These are phyloP conservation scores for Fibroporia radiculosa DNA, from an alignment of 768 basidiomycete genomes.

Conservation along the genomic window DNA sequence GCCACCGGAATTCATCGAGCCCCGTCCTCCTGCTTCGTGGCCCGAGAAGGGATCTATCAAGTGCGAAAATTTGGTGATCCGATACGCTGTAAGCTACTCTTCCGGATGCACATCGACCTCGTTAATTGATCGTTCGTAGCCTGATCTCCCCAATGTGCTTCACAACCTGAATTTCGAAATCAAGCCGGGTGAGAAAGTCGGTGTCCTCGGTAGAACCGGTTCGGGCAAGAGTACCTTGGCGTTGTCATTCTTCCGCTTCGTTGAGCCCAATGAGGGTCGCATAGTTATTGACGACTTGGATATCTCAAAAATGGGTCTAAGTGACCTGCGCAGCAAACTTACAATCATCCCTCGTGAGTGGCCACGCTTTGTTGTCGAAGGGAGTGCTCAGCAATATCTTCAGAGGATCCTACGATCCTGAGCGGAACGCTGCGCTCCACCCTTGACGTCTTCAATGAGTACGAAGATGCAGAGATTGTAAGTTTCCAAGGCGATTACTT, in stretches of 20 bases:
- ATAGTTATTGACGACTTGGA: conserved; percentile 76
- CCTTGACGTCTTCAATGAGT: conserved; percentile 82
- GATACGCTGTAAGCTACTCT: conserved; percentile 58
- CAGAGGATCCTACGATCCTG: conserved; percentile 86
- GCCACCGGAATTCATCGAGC: conserved; percentile 78
- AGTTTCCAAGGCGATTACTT: conserved; percentile 16
- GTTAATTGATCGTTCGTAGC: conserved; percentile 33
- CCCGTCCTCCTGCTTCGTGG: conserved; percentile 76
- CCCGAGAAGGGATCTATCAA: conserved; percentile 62
- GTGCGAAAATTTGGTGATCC: conserved; percentile 69
- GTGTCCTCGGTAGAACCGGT: conserved; percentile 62
- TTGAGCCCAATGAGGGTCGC: conserved; percentile 73
- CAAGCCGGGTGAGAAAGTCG: conserved; percentile 71
- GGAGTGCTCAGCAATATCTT: neutral
- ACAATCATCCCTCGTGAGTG: conserved; percentile 69
- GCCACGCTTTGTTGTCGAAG: neutral
- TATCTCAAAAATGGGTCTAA: conserved; percentile 71
- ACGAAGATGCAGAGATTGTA: conserved; percentile 77
- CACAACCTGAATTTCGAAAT: conserved; percentile 74
- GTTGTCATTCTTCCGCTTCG: conserved; percentile 82
- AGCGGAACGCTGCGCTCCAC: conserved; percentile 77
- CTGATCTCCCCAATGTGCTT: conserved; percentile 80
- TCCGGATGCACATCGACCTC: neutral
- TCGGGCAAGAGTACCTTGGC: conserved; percentile 76
- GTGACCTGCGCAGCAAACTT: conserved; percentile 68